Conservation (phyloP, 768 basidiomycete genomes). For the Clathrus columnatus region DNA sequence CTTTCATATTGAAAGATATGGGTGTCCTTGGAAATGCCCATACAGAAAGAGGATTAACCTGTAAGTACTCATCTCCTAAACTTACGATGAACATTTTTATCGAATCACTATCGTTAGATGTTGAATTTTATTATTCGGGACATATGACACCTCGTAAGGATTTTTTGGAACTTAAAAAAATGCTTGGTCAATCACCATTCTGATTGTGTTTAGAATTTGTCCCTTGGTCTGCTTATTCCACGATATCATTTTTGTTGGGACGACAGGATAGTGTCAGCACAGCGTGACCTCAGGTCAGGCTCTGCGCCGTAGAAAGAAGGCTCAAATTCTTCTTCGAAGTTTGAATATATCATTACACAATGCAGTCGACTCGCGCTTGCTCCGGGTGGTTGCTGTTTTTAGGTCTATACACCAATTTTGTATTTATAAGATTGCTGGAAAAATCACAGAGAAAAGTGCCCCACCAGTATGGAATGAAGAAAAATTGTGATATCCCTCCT, state of each 20-base stretch:
- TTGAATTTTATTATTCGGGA: conserved; percentile 49
- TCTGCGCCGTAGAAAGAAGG: too few species aligned
- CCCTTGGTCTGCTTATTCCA: conserved; percentile 38
- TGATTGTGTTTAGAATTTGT: conserved; percentile 35
- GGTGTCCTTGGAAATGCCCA: conserved; percentile 26
- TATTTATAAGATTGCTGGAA: too few species aligned
- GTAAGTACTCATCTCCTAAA: conserved; percentile 15
- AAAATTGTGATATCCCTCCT: too few species aligned
- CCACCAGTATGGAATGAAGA: too few species aligned
- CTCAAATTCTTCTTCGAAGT: too few species aligned
- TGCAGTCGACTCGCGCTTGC: too few species aligned
- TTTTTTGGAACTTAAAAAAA: background rate
- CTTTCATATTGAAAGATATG: conserved; percentile 24
- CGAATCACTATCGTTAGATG: conserved; percentile 26
- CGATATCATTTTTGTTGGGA: conserved; percentile 35
- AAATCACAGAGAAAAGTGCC: too few species aligned
- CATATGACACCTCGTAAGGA: conserved; percentile 51
- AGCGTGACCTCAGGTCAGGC: too few species aligned
- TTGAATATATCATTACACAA: too few species aligned
- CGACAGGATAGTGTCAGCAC: conserved; percentile 26
- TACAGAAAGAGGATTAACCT: conserved; percentile 26
- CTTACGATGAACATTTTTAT: background rate
- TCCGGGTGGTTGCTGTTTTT: too few species aligned
- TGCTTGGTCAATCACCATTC: background rate
- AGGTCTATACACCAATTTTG: too few species aligned